These are phyloP conservation scores for Berkeleyomyces basicola DNA, from an alignment of 2,329 filamentous ascomycete species.

Conservation along the genomic window DNA sequence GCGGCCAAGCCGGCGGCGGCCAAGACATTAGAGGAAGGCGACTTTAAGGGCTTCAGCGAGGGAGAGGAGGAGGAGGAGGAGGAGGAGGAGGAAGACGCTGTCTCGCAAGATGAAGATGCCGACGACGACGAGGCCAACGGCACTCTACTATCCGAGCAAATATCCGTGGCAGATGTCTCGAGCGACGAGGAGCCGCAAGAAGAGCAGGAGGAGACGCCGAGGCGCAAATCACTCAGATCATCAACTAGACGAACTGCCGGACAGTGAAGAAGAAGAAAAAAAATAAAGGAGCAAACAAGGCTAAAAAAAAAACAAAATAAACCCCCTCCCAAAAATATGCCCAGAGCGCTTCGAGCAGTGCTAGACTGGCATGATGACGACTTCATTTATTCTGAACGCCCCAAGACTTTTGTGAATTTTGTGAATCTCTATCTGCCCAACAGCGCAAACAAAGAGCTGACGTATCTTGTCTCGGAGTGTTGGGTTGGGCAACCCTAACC, in stretches of 20 bases:
- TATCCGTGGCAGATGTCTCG: background rate
- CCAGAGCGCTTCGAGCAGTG: background rate
- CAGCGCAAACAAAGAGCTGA: too few relatives aligned
- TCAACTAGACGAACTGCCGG: constrained; percentile 1
- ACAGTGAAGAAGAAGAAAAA: constrained; percentile 3
- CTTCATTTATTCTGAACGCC: background rate
- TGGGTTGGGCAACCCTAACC: too few relatives aligned
- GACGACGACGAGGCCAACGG: background rate
- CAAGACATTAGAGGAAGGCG: constrained; percentile 20
- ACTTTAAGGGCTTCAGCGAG: constrained; percentile 33
- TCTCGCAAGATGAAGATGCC: constrained; percentile 18
- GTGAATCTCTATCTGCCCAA: too few relatives aligned
- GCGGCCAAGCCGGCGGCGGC: constrained; percentile 19
- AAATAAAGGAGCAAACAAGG: constrained; percentile 1
- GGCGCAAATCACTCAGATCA: constrained; percentile 5
- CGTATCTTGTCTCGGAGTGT: too few relatives aligned
- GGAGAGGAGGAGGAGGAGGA: constrained; percentile 24
- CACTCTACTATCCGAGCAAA: background rate
- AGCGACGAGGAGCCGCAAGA: background rate
- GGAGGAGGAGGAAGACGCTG: constrained; percentile 19
- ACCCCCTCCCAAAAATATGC: background rate
- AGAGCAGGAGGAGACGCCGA: background rate
- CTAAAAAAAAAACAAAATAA: background rate
- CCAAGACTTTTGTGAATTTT: too few relatives aligned
- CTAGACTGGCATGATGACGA: background rate